Evolutionary conservation across 1,284 basidiomycete genomes (phyloP), one percentile per base, ranked within the genome.

Genomic region (Melampsora abietis-canadensis): DNA sequence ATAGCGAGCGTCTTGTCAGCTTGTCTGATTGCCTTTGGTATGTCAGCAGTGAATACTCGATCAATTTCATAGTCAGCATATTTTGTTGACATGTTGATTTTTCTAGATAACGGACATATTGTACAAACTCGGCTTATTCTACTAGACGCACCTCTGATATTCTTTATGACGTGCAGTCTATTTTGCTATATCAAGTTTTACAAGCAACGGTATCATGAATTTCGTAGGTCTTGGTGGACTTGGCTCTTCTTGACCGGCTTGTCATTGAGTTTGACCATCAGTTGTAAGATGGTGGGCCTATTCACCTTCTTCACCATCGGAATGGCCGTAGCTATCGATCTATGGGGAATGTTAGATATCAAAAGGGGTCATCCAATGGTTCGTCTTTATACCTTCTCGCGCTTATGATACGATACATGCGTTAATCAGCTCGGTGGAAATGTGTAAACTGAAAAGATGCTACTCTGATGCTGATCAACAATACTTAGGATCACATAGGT

Each of bases 281-380:
- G 92, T 21, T 96, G 95, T 82, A 99, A 99, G 84, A 95, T 98
- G 84, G 97, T 98, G 79, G 96, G 96, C 66, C 85, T 98, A 72
- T 86, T 99, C 77, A 94, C 93, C 0, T 97, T 98, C 76, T 78
- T 89, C 62, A 89, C 92, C 21, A 88, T 99, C 78, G 96, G 96
- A 0, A 85, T 90, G 48, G 95, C 95, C 4, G 96, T 98, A 57
- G 82, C 91, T 31, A 88, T 94, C 78, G 96, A 99, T 81, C 85
- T 99, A 15, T 99, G 96, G 96, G 92, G 90, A 78, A 85, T 98
- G 73, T 84, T 98, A 78, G 96, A 99, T 83, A 84, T 91, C 82
- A 89, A 87, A 81, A 90, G 90, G 78, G 91, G 91, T 1, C 85
- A 90, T 78, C 86, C 87, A 1, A 92, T 97, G 87, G 94, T 94